A percentile compares a stretch with the other conserved stretches of the same genome.
Evolutionary conservation across 192 early-diverging fungal genomes (phyloP).

Genomic region (Allomyces macrogynus): DNA sequence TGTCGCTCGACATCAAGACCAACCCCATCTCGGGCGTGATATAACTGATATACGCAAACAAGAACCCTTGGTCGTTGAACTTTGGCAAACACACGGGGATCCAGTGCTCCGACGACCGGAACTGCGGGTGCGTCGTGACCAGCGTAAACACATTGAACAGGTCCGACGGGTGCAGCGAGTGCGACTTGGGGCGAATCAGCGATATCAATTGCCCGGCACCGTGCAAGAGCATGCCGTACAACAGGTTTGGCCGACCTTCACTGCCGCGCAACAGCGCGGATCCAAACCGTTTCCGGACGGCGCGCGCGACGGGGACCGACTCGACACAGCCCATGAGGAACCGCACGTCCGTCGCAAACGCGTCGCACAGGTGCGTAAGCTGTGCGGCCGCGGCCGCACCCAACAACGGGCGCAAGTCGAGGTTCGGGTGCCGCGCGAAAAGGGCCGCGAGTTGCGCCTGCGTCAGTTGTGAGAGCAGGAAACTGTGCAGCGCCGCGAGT

Average conservation of each 20-base stretch:
- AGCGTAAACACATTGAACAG: slow-evolving; percentile 64
- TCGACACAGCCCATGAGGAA: slow-evolving; percentile 57
- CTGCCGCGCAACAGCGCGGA: slow-evolving; percentile 21
- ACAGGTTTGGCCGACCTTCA: slow-evolving; percentile 18
- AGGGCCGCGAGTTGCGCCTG: slow-evolving; percentile 56
- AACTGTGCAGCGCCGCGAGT: slow-evolving; percentile 53
- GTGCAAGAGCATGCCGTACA: slow-evolving; percentile 63
- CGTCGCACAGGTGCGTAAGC: slow-evolving; percentile 50
- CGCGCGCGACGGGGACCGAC: slow-evolving; percentile 43
- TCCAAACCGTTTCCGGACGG: slow-evolving; percentile 48
- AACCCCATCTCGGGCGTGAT: slow-evolving; percentile 50
- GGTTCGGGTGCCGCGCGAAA: slow-evolving; percentile 67
- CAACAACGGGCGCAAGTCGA: slow-evolving; percentile 70
- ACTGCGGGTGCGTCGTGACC: slow-evolving; percentile 48
- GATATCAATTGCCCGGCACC: slow-evolving; percentile 49
- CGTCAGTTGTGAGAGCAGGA: slow-evolving; percentile 70
- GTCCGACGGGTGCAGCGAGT: slow-evolving; percentile 62
- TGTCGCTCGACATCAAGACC: slow-evolving; percentile 51
- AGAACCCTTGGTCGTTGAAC: slow-evolving; percentile 68
- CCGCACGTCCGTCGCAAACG: slow-evolving; percentile 45
- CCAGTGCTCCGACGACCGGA: slow-evolving; percentile 72
- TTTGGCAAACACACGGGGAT: slow-evolving; percentile 83
- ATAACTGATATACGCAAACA: slow-evolving; percentile 73
- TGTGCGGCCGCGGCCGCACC: slow-evolving; percentile 62
- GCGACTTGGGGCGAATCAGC: slow-evolving; percentile 45